These are phyloP conservation scores for Protea cynaroides DNA, from an alignment of 164 flowering plant species.

Conservation along the genomic window DNA sequence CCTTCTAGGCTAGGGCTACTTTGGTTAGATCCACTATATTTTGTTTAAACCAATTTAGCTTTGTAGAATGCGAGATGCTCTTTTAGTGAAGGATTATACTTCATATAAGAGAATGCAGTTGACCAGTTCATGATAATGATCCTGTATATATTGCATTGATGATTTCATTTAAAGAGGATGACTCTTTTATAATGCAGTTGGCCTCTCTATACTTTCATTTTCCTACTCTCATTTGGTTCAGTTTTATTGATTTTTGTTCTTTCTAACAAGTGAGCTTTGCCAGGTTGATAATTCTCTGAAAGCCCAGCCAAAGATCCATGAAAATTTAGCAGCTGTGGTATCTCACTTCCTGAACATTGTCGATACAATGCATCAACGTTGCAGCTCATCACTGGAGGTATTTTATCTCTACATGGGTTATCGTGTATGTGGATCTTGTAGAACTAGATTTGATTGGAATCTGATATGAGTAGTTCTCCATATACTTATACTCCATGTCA, in stretches of 20 bases:
- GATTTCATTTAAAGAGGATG: too few species aligned
- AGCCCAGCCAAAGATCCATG: slow-evolving; percentile 65
- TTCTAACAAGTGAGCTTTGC: slow-evolving; percentile 5
- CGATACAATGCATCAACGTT: slow-evolving; percentile 77
- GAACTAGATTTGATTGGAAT: neutral
- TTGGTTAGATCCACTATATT: neutral
- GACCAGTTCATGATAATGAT: neutral
- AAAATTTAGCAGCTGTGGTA: slow-evolving; percentile 38
- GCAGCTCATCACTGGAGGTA: slow-evolving; percentile 84
- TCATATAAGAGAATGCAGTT: neutral
- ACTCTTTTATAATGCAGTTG: too few species aligned
- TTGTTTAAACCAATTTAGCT: neutral
- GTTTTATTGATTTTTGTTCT: neutral
- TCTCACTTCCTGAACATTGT: slow-evolving; percentile 68
- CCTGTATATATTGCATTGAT: neutral
- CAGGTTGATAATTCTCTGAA: slow-evolving; percentile 78
- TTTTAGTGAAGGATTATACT: neutral
- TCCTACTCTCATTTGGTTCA: neutral
- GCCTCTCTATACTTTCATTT: too few species aligned
- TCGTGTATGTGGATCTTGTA: neutral
- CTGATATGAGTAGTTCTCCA: too few species aligned
- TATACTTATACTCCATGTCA: too few species aligned
- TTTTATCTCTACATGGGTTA: neutral
- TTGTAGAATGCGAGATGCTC: neutral
- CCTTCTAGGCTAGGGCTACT: neutral